Base-by-base conservation (phyloP, 1,284 basidiomycete genomes). In the Flammula alnicola region DNA sequence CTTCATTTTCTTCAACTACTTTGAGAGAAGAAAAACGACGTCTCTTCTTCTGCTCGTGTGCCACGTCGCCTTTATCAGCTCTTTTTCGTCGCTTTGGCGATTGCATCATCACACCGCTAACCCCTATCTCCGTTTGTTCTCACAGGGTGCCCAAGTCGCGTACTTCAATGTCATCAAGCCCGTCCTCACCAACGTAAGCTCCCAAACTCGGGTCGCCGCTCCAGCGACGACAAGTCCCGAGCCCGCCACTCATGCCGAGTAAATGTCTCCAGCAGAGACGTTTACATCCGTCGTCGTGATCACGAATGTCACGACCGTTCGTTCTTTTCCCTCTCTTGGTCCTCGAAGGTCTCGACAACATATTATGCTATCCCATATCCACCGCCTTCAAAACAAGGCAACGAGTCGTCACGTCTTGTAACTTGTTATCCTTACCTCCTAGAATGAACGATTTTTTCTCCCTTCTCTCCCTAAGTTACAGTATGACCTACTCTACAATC, bases 101-200 rank as follows among this genome's bases (percentile, higher is more conserved):
- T 53, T 47, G 39, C 17, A 19, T 39, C 22, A 33, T 44, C 43
- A 50, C 36, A 49, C 30, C 29, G 51, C 53, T 58, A 44, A 57
- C 52, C 52, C 38, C 47, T 39, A 35, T 53, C 49, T 63, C 64
- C 60, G 69, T 71, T 60, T 54, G 23, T 47, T 66, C 52, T 35
- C 25, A 31, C 65, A 91, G 83, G 90, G 90, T 58, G 90, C 90
- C 29, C 86, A 89, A 79, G 72, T 73, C 40, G 74, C 84, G 22
- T 92, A 92, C 71, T 67, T 76, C 63, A 74, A 73, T 59, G 73
- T 87, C 47, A 70, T 92, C 67, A 88, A 88, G 67, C 89, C 88
- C 37, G 70, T 88, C 41, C 73, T 90, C 55, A 70, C 74, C 57
- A 84, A 83, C 61, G 59, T 79, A 58, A 72, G 71, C 49, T 68